Base-by-base conservation (phyloP, 2,329 filamentous ascomycete genomes). In the Colletotrichum spaethianum region DNA sequence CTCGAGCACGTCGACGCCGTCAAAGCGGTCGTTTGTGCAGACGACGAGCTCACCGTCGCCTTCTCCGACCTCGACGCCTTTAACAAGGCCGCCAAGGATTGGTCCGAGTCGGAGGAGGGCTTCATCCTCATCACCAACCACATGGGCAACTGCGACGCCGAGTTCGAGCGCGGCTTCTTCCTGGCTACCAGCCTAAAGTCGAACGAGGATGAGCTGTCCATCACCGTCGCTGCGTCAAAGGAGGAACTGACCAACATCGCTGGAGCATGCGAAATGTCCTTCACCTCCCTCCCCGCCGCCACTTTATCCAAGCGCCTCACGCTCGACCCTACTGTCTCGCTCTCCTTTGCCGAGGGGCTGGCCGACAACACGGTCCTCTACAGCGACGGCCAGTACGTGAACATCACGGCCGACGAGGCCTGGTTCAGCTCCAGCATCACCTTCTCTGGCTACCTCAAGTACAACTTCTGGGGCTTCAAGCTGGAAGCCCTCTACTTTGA, bases 41-140 rank as follows among this genome's bases (percentile, higher is more conserved):
- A 73, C 6, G 69, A 72, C 20, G 63, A 63, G 31, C 65, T 77
- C 18, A 69, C 73, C n/a, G 74, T 77, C 8, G 63, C 70, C 36
- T 77, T 77, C 53, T 62, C 53, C 46, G 70, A 63, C 53, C n/a
- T 53, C 23, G 68, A 63, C 1, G 64, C 68, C 33, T 76, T 76
- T 48, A 23, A 40, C n/a, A 59, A 77, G 60, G 74, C 75, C 26
- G 66, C 77, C 12, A 52, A 59, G 23, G 53, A 72, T 55, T 77
- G 76, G 76, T 52, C 63, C 36, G 50, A 57, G 20, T 66, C 67
- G 18, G 68, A 73, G 1, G 63, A 72, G 50, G 70, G 71, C n/a
- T 75, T 85, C 46, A 76, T 84, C 50, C 74, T 86, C 61, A 79
- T 86, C 72, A 85, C 83, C 18, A 85, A 83, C 76, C 80, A 85